Conservation (phyloP, 1,139 yeast genomes). For the Yamadazyma aaseri region DNA sequence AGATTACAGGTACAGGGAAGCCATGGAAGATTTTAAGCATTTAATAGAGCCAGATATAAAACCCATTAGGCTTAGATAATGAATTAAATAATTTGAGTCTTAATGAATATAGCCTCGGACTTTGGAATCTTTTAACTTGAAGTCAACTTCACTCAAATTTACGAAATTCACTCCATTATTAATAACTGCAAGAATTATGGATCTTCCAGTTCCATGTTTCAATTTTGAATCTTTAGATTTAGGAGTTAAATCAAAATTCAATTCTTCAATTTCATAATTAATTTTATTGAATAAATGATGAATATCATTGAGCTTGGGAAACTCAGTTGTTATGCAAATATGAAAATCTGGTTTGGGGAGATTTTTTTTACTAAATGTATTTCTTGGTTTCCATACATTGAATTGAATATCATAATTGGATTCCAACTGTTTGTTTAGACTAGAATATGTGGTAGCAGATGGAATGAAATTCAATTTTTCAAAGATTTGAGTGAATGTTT, state of each 20-base stretch:
- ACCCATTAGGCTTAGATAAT: neutral
- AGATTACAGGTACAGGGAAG: slow-evolving; percentile 6
- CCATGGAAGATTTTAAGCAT: slow-evolving; percentile 5
- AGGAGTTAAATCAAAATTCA: slow-evolving; percentile 19
- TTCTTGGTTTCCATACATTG: slow-evolving; percentile 84
- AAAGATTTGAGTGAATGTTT: slow-evolving; percentile 39
- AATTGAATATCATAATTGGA: slow-evolving; percentile 33
- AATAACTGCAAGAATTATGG: slow-evolving; percentile 60
- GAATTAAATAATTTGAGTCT: too few species aligned
- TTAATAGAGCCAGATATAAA: slow-evolving; percentile 3
- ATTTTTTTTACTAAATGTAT: slow-evolving; percentile 62
- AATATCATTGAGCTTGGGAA: slow-evolving; percentile 53
- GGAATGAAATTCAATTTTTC: slow-evolving; percentile 36
- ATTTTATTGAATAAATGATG: slow-evolving; percentile 26
- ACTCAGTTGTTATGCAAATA: slow-evolving; percentile 50
- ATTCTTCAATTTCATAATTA: slow-evolving; percentile 16
- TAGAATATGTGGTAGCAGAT: slow-evolving; percentile 20
- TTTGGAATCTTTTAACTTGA: slow-evolving; percentile 32
- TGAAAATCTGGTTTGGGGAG: slow-evolving; percentile 73
- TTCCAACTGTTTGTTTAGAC: slow-evolving; percentile 11
- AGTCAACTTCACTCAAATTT: slow-evolving; percentile 57
- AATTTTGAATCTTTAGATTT: slow-evolving; percentile 27
- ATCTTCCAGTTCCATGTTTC: slow-evolving; percentile 46
- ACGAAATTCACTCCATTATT: slow-evolving; percentile 75
- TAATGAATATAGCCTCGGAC: slow-evolving; percentile 11